These are phyloP conservation scores for Diaporthe citrichinensis DNA, from an alignment of 2,329 filamentous ascomycete genomes.

Conservation along the genomic window DNA sequence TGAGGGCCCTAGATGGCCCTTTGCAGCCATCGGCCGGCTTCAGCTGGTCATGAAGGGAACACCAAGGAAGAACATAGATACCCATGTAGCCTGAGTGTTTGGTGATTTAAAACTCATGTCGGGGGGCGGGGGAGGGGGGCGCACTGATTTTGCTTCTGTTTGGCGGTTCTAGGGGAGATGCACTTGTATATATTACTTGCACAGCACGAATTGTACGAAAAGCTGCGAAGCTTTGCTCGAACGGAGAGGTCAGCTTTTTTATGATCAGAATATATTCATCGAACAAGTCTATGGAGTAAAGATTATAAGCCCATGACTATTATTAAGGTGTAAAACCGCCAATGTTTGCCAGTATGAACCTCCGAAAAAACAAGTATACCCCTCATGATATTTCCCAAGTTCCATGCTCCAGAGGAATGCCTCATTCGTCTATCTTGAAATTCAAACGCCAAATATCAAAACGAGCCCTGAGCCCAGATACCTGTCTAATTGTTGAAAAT, in stretches of 20 bases:
- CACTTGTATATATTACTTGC: not conserved
- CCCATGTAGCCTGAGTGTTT: not conserved
- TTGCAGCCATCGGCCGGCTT: not conserved
- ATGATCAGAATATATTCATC: not conserved
- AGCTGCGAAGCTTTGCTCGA: not conserved
- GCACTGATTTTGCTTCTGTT: not conserved
- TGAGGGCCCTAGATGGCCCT: constrained; percentile 35
- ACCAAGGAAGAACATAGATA: not conserved
- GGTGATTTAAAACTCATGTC: not conserved
- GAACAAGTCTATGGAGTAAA: not conserved
- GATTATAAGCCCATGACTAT: not conserved
- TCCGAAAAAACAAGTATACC: not conserved
- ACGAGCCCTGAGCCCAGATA: constrained; percentile 29
- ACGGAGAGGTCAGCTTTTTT: not conserved
- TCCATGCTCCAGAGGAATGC: not conserved
- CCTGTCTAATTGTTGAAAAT: not conserved
- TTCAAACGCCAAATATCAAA: not conserved
- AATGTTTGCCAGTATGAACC: not conserved
- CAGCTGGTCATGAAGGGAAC: not conserved
- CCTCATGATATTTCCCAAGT: not conserved
- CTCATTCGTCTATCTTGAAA: not conserved
- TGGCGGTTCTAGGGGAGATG: not conserved
- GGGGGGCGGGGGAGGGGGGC: too few species aligned
- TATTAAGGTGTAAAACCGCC: not conserved
- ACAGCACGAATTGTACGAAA: not conserved